Base-by-base conservation (phyloP, 306 rosid species). In the Ziziphus jujuba region DNA sequence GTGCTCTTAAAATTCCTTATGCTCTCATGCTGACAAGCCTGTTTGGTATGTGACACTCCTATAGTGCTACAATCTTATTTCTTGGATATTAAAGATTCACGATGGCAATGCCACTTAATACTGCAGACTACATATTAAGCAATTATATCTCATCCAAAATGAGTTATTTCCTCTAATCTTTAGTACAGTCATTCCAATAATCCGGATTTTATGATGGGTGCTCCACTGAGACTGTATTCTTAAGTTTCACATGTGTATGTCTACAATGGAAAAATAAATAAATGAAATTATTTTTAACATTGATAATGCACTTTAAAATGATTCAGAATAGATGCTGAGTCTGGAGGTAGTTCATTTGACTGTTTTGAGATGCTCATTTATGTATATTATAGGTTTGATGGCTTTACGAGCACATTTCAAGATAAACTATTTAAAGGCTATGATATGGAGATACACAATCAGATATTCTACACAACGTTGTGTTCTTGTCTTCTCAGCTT, bases 381-480 rank as follows among this genome's bases (percentile, higher is more conserved):
- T 59, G 14, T 72, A 56, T 52, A 52, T 67, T 34, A 67, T 74
- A 85, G 90, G 81, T 79, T 81, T 81, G 99, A 93, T 77, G 99
- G 97, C 69, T 93, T 93, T 79, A 93, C 97, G 72, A 93, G 97
- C 87, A 93, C 99, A 24, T 93, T 93, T 72, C 99, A 93, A 76
- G 99, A 90, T 78, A 93, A 90, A 77, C 83, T 93, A 51, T 93
- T 93, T 75, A 93, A 72, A 79, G 99, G 99, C 76, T 93, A 93
- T 77, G 84, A 93, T 79, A 93, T 93, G 99, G 96, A 93, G 80
- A 93, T 93, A 78, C 96, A 93, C 71, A 93, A 93, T 80, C 99
- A 93, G 88, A 93, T 93, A 78, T 90, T 93, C 77, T 93, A 93
- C 71, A 90, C 97, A 45, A 85, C 99, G 12, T 59, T 86, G 40